These are phyloP conservation scores for Ceratocystis colombiana DNA, from an alignment of 2,329 filamentous ascomycete species.

Conservation along the genomic window DNA sequence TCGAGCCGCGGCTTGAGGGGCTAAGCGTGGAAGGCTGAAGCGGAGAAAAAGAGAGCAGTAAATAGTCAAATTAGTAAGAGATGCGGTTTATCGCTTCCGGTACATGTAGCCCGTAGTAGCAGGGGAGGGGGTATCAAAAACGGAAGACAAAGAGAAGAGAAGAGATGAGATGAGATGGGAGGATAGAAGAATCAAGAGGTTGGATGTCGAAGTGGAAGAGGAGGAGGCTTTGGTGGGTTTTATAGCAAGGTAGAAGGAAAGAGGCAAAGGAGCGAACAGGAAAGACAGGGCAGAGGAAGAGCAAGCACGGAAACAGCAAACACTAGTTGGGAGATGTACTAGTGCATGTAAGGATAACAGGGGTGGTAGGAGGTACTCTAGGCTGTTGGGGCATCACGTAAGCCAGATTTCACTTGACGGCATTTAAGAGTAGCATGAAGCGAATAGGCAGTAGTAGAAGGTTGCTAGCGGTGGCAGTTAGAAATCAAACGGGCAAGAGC, in stretches of 20 bases:
- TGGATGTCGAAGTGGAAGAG: not conserved
- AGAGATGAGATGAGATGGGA: not conserved
- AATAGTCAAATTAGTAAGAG: not conserved
- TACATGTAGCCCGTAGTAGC: not conserved
- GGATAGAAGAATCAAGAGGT: not conserved
- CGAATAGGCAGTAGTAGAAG: no score
- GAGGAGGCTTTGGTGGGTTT: not conserved
- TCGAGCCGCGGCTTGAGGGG: conserved; percentile 24
- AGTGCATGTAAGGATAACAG: no score
- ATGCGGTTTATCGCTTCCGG: not conserved
- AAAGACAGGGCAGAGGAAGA: not conserved
- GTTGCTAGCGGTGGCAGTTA: no score
- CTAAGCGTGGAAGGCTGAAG: conserved; percentile 16
- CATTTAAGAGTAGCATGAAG: no score
- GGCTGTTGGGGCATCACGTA: no score
- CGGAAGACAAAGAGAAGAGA: not conserved
- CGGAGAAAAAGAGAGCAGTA: conserved; percentile 1
- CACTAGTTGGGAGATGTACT: no score
- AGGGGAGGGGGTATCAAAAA: not conserved
- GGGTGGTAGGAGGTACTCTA: no score
- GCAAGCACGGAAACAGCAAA: no score
- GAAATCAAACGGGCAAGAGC: no score
- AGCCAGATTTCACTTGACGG: no score
- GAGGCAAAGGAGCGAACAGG: not conserved
- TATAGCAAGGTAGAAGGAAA: not conserved